Evolutionary conservation across 1,284 basidiomycete species (phyloP), one percentile per base, ranked within the genome.

Genomic region (Fomitopsis pinicola): DNA sequence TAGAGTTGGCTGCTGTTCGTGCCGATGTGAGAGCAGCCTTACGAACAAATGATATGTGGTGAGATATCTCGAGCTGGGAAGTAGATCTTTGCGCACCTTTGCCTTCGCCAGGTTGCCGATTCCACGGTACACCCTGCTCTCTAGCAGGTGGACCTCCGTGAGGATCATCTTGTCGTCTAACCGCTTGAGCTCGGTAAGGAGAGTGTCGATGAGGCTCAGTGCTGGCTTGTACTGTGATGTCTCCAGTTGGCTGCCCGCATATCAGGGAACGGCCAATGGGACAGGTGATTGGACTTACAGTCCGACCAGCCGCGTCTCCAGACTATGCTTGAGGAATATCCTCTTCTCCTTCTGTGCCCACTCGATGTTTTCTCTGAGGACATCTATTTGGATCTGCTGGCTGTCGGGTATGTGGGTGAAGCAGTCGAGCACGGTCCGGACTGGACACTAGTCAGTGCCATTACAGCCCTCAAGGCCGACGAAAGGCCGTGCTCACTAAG

Each of bases 101-200:
- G 96, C 86, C 72, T 98, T 96, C 7, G 94, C 83, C 59, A 95
- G 78, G 75, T 98, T 98, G n/a, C 90, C 89, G 60, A 95, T 88
- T 0, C 93, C 94, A 63, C 95, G 87, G 69, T 96, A 94, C 3
- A 97, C 94, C 56, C 94, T 81, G 62, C 91, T 94, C 76, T 99
- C 97, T 35, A 98, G 83, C 8, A 98, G 82, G 71, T 97, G 95
- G 0, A 98, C 96, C 73, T 99, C 97, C 2, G 96, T 98, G 26
- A 99, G 82, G 67, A 98, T 93, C 85, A 97, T 92, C 82, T 98
- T 99, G 80, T 98, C 97, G 73, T 99, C 97, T 26, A 99, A 80
- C 50, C 90, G 87, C 77, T 94, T 95, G 52, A 99, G 84, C 74
- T 98, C 97, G 8, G 89, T 90, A 33, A 98, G 83, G 17, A 99